These are phyloP conservation scores for Rhododendron ferrugineum DNA, from an alignment of 148 eudicot species.

Conservation along the genomic window DNA sequence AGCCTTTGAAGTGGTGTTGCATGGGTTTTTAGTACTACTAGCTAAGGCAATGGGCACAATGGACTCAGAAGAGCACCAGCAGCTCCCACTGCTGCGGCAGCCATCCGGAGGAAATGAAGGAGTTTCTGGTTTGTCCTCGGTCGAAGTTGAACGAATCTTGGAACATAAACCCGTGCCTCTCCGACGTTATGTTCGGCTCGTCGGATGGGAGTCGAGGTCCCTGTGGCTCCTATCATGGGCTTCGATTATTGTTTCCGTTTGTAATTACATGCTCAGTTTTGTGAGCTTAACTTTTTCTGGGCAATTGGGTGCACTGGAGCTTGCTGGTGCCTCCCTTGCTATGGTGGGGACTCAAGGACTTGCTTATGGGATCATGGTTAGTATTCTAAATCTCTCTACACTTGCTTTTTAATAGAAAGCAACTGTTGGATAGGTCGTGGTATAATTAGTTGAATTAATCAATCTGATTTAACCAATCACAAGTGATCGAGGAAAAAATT, in stretches of 20 bases:
- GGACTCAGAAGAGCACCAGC: background rate
- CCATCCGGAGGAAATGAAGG: background rate
- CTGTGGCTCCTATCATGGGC: slow-evolving; percentile 51
- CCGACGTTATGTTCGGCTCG: slow-evolving; percentile 27
- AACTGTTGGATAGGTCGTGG: too few species aligned
- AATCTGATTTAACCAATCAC: too few species aligned
- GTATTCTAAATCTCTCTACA: background rate
- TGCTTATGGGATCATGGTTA: slow-evolving; percentile 27
- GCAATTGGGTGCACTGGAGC: slow-evolving; percentile 18
- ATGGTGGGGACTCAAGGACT: slow-evolving; percentile 27
- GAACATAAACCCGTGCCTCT: slow-evolving; percentile 23
- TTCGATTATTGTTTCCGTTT: slow-evolving; percentile 37
- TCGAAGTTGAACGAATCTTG: slow-evolving; percentile 27
- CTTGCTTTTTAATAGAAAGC: too few species aligned
- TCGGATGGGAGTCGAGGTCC: slow-evolving; percentile 42
- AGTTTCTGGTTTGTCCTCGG: slow-evolving; percentile 18
- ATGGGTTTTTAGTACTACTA: background rate
- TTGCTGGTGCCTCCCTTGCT: slow-evolving; percentile 19
- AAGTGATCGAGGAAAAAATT: too few species aligned
- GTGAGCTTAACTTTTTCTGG: slow-evolving; percentile 1
- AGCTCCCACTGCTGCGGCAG: background rate
- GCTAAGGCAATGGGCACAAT: background rate
- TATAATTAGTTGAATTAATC: too few species aligned
- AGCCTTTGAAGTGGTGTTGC: background rate
- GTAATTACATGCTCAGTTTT: slow-evolving; percentile 40